Base-by-base conservation (phyloP, 192 early-diverging fungal genomes). In the Coemansia brasiliensis region DNA sequence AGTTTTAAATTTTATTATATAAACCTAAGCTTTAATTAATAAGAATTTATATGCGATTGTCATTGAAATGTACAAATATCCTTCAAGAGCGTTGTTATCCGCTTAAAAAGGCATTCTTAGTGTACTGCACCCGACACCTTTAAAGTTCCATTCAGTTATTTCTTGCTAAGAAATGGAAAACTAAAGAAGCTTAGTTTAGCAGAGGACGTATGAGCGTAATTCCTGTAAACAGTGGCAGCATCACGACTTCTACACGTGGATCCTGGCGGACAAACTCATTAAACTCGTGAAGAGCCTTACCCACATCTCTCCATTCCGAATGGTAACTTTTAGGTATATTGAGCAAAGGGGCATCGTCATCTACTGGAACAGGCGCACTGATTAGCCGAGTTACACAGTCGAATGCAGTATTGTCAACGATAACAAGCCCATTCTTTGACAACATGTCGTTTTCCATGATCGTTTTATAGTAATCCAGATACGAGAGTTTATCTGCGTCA, bases 401-500 rank as follows among this genome's bases (percentile, higher is more conserved):
- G 16, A 78, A 62, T 1, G 67, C 74, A 0, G 65, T 69, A 64
- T 92, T 92, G 59, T 92, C 90, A 0, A 72, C 82, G 15, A 89
- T 53, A n/a, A 92, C 80, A 18, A 84, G 55, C 6, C 88, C 90
- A 16, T 67, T 22, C 7, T 83, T 68, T 2, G 78, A 18, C 5
- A 92, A 62, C 10, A 90, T 59, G 13, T 77, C 59, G n/a, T 75
- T 68, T n/a, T 87, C 81, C 25, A 92, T 58, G 42, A 87, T 76
- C 9, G 71, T 66, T 32, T 90, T 75, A 39, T 80, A 87, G 58
- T 92, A 89, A 2, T 69, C 65, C 44, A 77, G 74, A 55, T 92
- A 90, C 4, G 74, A 78, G 18, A 63, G 58, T 61, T 92, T 90
- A 65, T 92, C 83, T 0, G 90, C 90, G 55, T 92, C 90, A 29